A percentile compares a stretch with the other conserved stretches of the same genome.
These are phyloP conservation scores for Neohortaea acidophila DNA, from an alignment of 495 filamentous ascomycete species.

Conservation along the genomic window DNA sequence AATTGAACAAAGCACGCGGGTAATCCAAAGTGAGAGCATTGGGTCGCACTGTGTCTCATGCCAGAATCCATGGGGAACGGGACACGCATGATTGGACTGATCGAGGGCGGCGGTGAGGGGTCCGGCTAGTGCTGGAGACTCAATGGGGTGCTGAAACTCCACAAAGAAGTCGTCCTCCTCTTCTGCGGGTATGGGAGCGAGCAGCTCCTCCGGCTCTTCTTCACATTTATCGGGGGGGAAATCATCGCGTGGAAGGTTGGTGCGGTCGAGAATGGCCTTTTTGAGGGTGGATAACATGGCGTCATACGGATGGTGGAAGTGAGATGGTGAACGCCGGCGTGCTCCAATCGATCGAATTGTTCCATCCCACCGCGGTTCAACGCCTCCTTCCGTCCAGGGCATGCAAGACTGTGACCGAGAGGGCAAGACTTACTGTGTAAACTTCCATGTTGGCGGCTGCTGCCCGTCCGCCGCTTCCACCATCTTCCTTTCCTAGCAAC, in stretches of 20 bases:
- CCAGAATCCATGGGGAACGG: not conserved
- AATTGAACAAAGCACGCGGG: not conserved
- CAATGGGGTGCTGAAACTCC: no score
- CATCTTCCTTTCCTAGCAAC: conserved; percentile 46
- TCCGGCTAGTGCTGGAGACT: no score
- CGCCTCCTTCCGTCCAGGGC: not conserved
- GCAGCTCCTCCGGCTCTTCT: no score
- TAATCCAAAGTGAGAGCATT: not conserved
- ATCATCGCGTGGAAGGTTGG: conserved; percentile 5
- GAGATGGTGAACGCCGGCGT: not conserved
- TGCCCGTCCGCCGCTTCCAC: conserved; percentile 76
- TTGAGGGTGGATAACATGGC: conserved; percentile 11
- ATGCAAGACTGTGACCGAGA: not conserved
- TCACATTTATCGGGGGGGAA: no score
- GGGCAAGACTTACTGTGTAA: conserved; percentile 78
- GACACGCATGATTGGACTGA: not conserved
- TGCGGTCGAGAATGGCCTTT: conserved; percentile 8
- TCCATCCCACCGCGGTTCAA: conserved; percentile 1
- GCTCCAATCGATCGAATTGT: not conserved
- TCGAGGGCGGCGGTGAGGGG: no score
- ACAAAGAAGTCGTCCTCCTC: no score
- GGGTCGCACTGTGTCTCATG: not conserved
- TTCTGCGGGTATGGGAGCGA: no score
- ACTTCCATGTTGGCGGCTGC: conserved; percentile 90
- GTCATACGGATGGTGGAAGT: conserved; percentile 5